phyloP scores from a whole-genome alignment of 192 early-diverging fungal genomes.

The Borealophlyctis nickersoniae region DNA sequence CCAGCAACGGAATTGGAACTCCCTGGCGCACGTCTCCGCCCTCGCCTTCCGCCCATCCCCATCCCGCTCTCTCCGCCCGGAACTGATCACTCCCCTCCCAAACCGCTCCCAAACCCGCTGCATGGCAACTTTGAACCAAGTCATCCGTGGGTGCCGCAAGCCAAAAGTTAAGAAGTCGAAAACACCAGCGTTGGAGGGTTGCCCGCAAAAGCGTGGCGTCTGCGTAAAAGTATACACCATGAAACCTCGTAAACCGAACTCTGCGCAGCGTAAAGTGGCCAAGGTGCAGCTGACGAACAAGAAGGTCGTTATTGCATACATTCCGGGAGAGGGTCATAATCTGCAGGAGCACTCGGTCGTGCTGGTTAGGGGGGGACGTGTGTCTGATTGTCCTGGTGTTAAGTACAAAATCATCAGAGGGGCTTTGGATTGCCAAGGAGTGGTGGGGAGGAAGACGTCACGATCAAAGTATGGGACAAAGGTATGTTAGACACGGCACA shows the following conservation, averaged over 20 bases:
- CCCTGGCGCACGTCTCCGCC: too few relatives aligned
- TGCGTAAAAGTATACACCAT: constrained; percentile 93
- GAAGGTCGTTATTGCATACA: constrained; percentile 90
- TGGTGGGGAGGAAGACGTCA: constrained; percentile 73
- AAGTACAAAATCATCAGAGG: constrained; percentile 91
- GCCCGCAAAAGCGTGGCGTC: constrained; percentile 89
- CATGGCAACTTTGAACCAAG: too few relatives aligned
- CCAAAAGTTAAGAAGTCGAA: constrained; percentile 69
- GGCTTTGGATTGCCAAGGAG: constrained; percentile 91
- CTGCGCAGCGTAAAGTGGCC: constrained; percentile 90
- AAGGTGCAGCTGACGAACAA: constrained; percentile 91
- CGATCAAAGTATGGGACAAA: constrained; percentile 94
- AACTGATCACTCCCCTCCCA: too few relatives aligned
- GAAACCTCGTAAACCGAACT: constrained; percentile 99
- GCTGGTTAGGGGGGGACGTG: constrained; percentile 90
- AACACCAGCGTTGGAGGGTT: constrained; percentile 79
- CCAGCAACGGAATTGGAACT: too few relatives aligned
- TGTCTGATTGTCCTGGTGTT: constrained; percentile 96
- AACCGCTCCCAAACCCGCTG: too few relatives aligned
- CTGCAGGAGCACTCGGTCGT: constrained; percentile 97
- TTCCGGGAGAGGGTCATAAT: constrained; percentile 98
- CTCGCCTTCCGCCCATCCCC: too few relatives aligned
- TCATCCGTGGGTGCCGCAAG: too few relatives aligned
- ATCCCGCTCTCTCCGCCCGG: too few relatives aligned
- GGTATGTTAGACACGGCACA: too few relatives aligned